Evolutionary conservation across 208 protist species (phyloP).

Genomic region (Leishmania lainsoni): DNA sequence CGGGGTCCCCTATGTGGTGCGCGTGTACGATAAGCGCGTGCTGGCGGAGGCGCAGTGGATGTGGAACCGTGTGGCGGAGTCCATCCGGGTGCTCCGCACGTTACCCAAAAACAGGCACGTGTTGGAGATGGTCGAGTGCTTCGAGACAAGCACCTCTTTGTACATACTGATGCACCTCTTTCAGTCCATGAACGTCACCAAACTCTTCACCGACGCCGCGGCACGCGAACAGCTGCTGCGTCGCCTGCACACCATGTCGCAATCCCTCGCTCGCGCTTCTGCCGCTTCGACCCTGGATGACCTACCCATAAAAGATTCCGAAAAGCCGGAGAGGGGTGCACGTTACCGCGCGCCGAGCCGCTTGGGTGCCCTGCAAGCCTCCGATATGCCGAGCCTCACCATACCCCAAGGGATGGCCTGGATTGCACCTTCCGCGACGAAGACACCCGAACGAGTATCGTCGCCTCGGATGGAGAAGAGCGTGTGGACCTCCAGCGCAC

Average conservation of each 20-base stretch:
- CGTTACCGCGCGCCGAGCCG: not conserved
- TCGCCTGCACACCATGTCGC: slow-evolving; percentile 14
- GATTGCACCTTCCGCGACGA: not conserved
- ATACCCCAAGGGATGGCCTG: not conserved
- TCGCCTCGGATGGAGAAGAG: slow-evolving; percentile 5
- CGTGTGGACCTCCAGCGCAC: not conserved
- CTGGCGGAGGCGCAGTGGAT: slow-evolving; percentile 83
- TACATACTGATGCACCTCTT: slow-evolving; percentile 91
- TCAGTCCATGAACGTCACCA: slow-evolving; percentile 65
- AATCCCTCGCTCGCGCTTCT: not conserved
- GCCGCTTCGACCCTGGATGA: not conserved
- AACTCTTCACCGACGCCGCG: slow-evolving; percentile 49
- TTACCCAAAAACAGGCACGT: slow-evolving; percentile 82
- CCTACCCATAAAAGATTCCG: not conserved
- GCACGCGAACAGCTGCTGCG: slow-evolving; percentile 13
- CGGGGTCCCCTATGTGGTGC: slow-evolving; percentile 78
- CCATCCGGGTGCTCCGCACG: slow-evolving; percentile 82
- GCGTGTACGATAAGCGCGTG: slow-evolving; percentile 79
- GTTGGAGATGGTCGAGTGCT: slow-evolving; percentile 88
- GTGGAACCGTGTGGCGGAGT: slow-evolving; percentile 76
- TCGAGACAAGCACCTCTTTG: slow-evolving; percentile 75
- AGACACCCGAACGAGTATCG: not conserved
- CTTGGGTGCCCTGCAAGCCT: not conserved
- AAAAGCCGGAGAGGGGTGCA: not conserved
- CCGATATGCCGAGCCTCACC: not conserved